phyloP scores from a whole-genome alignment of 2,329 filamentous ascomycete genomes.

The Colletotrichum lentis region DNA sequence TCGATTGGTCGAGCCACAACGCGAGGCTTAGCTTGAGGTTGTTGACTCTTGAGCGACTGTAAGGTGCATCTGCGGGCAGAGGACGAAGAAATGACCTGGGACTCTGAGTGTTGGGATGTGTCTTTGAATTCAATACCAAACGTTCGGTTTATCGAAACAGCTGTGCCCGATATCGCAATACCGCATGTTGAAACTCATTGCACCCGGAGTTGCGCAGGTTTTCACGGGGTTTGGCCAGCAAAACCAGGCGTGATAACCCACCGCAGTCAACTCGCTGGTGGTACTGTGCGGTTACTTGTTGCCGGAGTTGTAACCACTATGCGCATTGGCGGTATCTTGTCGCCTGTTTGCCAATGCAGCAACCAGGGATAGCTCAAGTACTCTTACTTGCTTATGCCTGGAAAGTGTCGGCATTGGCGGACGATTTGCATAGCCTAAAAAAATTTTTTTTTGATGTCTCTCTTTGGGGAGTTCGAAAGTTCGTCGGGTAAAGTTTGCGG shows the following conservation, averaged over 20 bases:
- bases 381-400: neutral
- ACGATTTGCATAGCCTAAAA: conserved; percentile 1
- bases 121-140: neutral
- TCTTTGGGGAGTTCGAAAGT: neutral
- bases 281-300: too few relatives aligned
- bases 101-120: too few relatives aligned
- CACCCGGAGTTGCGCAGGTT: neutral
- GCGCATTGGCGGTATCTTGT: neutral
- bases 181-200: neutral
- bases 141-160: neutral
- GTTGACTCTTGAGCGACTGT: neutral
- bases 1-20: neutral
- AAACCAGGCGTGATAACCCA: neutral
- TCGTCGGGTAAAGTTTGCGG: conserved; percentile 10
- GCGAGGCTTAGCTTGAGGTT: conserved; percentile 1
- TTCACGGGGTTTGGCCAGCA: too few relatives aligned
- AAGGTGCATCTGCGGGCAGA: neutral
- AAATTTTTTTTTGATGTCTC: neutral
- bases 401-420: neutral
- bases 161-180: neutral
- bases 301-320: too few relatives aligned
- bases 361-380: too few relatives aligned
- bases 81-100: neutral
- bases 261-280: neutral
- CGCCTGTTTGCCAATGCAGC: neutral